phyloP scores from a whole-genome alignment of 2,329 filamentous ascomycete genomes.

The Botryotinia convoluta region DNA sequence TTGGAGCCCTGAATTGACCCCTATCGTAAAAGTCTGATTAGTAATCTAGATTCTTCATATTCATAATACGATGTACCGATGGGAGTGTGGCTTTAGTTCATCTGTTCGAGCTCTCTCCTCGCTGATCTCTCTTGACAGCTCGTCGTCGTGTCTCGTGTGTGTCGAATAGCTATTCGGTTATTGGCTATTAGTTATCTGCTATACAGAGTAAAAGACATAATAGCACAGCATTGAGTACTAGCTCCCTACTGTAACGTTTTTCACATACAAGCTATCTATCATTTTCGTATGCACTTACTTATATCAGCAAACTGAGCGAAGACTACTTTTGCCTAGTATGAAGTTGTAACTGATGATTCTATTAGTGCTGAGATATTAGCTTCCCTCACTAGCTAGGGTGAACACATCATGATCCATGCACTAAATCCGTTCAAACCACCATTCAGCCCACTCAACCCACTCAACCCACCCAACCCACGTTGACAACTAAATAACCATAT shows the following conservation, averaged over 20 bases:
- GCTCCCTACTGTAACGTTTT: neutral
- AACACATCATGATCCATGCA: slow-evolving; percentile 10
- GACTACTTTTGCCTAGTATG: neutral
- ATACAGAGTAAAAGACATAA: neutral
- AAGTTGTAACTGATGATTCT: neutral
- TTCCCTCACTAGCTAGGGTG: neutral
- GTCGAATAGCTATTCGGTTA: neutral
- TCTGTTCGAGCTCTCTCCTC: neutral
- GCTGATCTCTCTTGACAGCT: no score
- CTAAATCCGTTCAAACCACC: neutral
- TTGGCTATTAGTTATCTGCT: neutral
- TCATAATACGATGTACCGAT: neutral
- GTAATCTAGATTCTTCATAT: neutral
- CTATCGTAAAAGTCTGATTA: neutral
- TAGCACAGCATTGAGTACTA: neutral
- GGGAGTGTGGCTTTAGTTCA: neutral
- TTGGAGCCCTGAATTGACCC: neutral
- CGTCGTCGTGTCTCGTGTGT: neutral
- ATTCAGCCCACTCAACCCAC: neutral
- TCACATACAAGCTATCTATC: no score
- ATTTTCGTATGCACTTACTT: neutral
- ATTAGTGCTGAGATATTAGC: neutral
- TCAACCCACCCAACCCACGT: neutral
- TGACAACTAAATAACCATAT: neutral
- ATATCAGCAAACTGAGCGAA: neutral